Evolutionary conservation across 768 basidiomycete species (phyloP).

Genomic region (Phanerodontia chrysosporium): DNA sequence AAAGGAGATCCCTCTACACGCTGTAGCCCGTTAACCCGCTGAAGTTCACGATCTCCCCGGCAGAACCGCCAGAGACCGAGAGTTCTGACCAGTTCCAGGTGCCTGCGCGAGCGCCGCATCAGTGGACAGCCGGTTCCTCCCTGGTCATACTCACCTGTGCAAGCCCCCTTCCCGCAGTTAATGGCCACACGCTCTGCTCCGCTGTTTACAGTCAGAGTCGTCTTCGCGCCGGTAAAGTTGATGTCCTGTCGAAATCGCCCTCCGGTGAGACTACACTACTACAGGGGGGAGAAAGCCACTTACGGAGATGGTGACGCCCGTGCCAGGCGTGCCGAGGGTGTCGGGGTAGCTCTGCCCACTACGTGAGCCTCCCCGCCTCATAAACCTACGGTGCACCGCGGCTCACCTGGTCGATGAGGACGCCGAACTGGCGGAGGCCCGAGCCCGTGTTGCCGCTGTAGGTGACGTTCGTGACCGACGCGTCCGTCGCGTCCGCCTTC

Average conservation of each 20-base stretch:
- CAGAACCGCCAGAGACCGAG: conserved; percentile 38
- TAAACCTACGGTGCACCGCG: not conserved
- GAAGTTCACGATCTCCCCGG: conserved; percentile 29
- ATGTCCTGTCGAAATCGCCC: conserved; percentile 35
- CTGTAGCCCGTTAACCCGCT: conserved; percentile 21
- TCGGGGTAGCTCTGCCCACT: conserved; percentile 50
- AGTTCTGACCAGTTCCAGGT: conserved; percentile 50
- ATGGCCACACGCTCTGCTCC: conserved; percentile 45
- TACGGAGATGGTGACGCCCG: conserved; percentile 55
- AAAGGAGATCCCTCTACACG: conserved; percentile 11
- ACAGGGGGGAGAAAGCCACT: conserved; percentile 14
- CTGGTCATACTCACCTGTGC: conserved; percentile 39
- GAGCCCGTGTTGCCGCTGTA: conserved; percentile 52
- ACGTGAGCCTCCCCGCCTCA: not conserved
- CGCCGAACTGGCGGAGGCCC: conserved; percentile 45
- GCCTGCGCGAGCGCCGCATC: conserved; percentile 25
- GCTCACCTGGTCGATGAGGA: conserved; percentile 55
- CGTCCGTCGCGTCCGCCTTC: conserved; percentile 37
- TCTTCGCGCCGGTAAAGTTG: conserved; percentile 41
- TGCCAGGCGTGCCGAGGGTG: conserved; percentile 49
- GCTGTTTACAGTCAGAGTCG: conserved; percentile 37
- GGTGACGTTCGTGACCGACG: conserved; percentile 45
- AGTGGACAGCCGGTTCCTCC: not conserved
- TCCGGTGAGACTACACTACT: not conserved
- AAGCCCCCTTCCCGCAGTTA: conserved; percentile 51